phyloP scores from a whole-genome alignment of 129 eudicot genomes.

The Centaurea solstitialis region DNA sequence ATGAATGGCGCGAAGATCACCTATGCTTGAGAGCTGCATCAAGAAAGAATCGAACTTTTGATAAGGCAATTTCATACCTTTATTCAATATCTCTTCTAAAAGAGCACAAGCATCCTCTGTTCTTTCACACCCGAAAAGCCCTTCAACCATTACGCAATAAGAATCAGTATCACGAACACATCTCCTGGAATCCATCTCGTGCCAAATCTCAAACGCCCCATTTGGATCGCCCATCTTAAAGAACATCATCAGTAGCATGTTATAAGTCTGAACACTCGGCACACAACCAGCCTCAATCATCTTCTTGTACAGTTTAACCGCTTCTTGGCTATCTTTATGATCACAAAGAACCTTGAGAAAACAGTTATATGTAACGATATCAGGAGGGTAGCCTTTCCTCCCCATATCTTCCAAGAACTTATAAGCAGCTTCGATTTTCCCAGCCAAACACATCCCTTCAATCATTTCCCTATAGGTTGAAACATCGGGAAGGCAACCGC shows the following conservation, averaged over 20 bases:
- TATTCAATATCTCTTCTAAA: constrained; percentile 60
- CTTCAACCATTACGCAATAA: constrained; percentile 87
- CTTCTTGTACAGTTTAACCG: constrained; percentile 50
- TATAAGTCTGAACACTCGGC: constrained; percentile 89
- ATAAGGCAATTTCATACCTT: constrained; percentile 75
- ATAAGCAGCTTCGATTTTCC: constrained; percentile 72
- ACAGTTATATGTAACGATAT: constrained; percentile 88
- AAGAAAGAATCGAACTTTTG: constrained; percentile 72
- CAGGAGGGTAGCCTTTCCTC: constrained; percentile 77
- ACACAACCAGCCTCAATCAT: constrained; percentile 65
- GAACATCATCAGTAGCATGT: constrained; percentile 74
- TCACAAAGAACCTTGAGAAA: constrained; percentile 92
- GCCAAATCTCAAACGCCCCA: constrained; percentile 74
- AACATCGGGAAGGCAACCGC: constrained; percentile 90
- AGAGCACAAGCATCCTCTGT: constrained; percentile 59
- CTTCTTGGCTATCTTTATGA: constrained; percentile 60
- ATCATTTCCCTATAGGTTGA: constrained; percentile 84
- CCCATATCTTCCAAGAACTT: constrained; percentile 83
- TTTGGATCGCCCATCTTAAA: constrained; percentile 60
- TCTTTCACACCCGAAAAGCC: constrained; percentile 63
- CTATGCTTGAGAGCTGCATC: constrained; percentile 61
- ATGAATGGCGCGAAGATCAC: constrained; percentile 73
- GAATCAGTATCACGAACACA: constrained; percentile 67
- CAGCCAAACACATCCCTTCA: constrained; percentile 78
- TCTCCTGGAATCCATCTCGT: constrained; percentile 66